Percentiles rank a stretch among this genome's conserved stretches.
Evolutionary conservation across 2,329 filamentous ascomycete genomes (phyloP).

Genomic region (Sporothrix luriei): DNA sequence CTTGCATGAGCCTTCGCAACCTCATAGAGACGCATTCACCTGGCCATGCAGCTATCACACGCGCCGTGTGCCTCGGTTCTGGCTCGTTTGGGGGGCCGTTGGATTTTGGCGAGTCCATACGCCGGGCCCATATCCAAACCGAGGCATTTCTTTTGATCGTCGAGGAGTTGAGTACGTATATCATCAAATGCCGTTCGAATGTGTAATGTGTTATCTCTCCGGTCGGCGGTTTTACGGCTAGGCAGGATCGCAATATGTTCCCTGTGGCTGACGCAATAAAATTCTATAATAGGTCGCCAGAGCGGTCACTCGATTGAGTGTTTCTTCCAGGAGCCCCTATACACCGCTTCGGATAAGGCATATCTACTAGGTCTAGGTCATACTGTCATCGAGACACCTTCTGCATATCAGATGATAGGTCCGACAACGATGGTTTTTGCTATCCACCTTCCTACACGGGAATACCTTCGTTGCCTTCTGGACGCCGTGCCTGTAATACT

Average conservation of each 20-base stretch:
- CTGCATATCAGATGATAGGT: conserved; percentile 55
- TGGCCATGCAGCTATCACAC: conserved; percentile 40
- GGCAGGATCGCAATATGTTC: not conserved
- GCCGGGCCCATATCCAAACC: conserved; percentile 56
- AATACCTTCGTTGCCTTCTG: conserved; percentile 57
- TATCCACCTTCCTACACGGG: conserved; percentile 60
- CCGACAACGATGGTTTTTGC: conserved; percentile 60
- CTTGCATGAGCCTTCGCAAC: conserved; percentile 43
- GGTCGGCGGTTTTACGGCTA: not conserved
- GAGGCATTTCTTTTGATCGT: conserved; percentile 56
- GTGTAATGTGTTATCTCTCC: not conserved
- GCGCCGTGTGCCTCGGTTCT: conserved; percentile 58
- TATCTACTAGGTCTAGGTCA: conserved; percentile 62
- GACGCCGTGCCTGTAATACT: conserved; percentile 55
- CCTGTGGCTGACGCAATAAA: not conserved
- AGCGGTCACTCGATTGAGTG: conserved; percentile 46
- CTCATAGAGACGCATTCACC: conserved; percentile 41
- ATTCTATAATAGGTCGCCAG: conserved; percentile 36
- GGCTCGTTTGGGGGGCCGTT: conserved; percentile 59
- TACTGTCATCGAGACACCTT: conserved; percentile 54
- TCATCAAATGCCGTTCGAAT: not conserved
- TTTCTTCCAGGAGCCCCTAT: conserved; percentile 59
- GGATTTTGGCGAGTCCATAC: conserved; percentile 50
- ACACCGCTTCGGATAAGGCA: conserved; percentile 51
- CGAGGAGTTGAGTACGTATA: conserved; percentile 46